A percentile compares a stretch with the other conserved stretches of the same genome.
phyloP scores from a whole-genome alignment of 2,329 filamentous ascomycete species.

The Aspergillus piperis region DNA sequence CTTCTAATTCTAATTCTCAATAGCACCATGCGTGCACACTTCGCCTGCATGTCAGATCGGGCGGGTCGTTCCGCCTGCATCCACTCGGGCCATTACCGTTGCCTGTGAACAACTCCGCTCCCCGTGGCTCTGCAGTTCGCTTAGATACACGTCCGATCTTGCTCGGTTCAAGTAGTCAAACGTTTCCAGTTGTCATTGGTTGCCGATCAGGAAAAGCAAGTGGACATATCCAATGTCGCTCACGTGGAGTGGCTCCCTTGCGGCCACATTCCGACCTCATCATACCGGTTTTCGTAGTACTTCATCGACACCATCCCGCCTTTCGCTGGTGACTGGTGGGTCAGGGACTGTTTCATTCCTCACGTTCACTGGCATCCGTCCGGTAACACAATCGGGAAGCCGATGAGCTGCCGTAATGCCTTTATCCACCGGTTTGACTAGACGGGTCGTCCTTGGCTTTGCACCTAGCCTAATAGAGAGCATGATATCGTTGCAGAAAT shows the following conservation, averaged over 20 bases:
- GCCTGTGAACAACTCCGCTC: background rate
- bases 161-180: background rate
- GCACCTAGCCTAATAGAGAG: constrained; percentile 5
- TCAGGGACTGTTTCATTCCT: constrained; percentile 8
- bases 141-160: background rate
- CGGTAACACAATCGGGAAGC: constrained; percentile 17
- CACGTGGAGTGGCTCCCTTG: background rate
- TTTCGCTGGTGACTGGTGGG: constrained; percentile 9
- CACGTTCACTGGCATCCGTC: background rate
- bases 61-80: constrained; percentile 12
- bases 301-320: constrained; percentile 8
- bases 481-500: constrained; percentile 13
- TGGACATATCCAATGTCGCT: background rate
- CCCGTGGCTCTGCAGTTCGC: background rate
- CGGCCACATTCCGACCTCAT: constrained; percentile 9
- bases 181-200: background rate
- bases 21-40: no score
- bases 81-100: constrained; percentile 6
- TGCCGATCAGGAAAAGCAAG: background rate
- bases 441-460: background rate
- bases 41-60: constrained; percentile 2
- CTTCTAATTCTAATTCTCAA: no score
- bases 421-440: constrained; percentile 2
- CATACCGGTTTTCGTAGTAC: background rate
- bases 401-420: constrained; percentile 2